Evolutionary conservation across 2,329 filamentous ascomycete species (phyloP), one percentile per base, ranked within the genome.

Genomic region (Ophiosphaerella narmari): DNA sequence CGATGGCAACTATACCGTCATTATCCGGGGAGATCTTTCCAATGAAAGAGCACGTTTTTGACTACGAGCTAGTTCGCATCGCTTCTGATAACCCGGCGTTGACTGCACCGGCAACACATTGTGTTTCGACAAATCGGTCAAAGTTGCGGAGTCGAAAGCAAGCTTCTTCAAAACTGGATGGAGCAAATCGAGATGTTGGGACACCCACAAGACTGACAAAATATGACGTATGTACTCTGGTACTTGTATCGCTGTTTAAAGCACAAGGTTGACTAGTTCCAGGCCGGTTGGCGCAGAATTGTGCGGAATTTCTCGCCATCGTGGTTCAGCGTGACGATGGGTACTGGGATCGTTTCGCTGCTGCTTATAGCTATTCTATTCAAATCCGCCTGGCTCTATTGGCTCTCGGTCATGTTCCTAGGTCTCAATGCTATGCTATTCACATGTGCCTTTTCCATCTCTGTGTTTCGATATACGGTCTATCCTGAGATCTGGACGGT

Each of bases 271-370:
- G 37, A 41, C 16, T 7, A 21, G 29, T n/a, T 8, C n/a, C n/a
- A 66, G 66, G 59, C 66, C 5, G 67, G 67, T 26, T 74, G 71
- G 72, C 63, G 72, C 7, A 61, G 68, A 8, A 62, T 72, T 5
- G 66, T 74, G 0, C 54, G 68, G 9, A 73, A 74, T 48, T 74
- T 74, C 47, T 70, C 63, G 0, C 71, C 70, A 2, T 71, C 69
- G 2, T 74, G 70, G 69, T 74, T 73, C 52, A 62, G 61, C 26
- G 62, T 72, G 7, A 74, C 68, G 0, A 74, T 89, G 86, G 86
- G 86, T 24, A 89, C 86, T 0, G 87, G 86, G 16, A 83, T 89
- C 34, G 82, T 86, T 7, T 82, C 83, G 1, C 80, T 88, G 34
- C 75, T 89, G 16, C 76, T 89, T 14, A 76, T 82, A 56, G 79